Conservation (phyloP, 371 early-diverging fungal species). For the Apophysomyces sp. region DNA sequence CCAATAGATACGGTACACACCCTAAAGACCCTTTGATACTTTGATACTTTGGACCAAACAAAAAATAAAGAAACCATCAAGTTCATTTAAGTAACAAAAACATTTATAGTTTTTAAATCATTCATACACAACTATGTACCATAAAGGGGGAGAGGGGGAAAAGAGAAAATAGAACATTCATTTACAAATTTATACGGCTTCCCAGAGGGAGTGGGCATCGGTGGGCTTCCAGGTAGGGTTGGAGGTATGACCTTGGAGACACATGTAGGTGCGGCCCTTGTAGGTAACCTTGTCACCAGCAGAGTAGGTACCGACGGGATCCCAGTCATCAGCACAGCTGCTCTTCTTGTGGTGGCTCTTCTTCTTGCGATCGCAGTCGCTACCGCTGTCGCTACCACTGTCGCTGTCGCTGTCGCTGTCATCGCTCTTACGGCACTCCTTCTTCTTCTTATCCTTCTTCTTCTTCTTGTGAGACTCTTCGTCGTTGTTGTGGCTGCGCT, state of each 20-base stretch:
- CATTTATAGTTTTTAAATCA: background rate
- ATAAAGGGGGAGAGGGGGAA: background rate
- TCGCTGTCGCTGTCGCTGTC: background rate
- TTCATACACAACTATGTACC: background rate
- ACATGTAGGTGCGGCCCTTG: conserved; percentile 49
- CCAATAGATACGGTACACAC: too few species aligned
- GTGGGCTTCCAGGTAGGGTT: conserved; percentile 60
- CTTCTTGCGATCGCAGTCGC: conserved; percentile 18
- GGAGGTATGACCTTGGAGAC: conserved; percentile 55
- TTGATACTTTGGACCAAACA: background rate
- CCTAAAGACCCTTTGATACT: too few species aligned
- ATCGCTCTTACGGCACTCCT: conserved; percentile 10
- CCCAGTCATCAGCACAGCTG: conserved; percentile 38
- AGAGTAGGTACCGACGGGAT: conserved; percentile 54
- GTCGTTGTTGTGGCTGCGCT: conserved; percentile 11
- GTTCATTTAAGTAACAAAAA: background rate
- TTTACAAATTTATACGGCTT: conserved; percentile 33
- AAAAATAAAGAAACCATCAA: background rate
- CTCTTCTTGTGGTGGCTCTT: conserved; percentile 7
- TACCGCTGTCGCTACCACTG: background rate
- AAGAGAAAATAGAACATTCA: background rate
- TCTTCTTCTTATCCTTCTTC: conserved; percentile 15
- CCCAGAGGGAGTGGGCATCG: conserved; percentile 58
- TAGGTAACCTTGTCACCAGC: conserved; percentile 58
- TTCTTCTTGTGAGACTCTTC: conserved; percentile 10